Evolutionary conservation across 2,329 filamentous ascomycete genomes (phyloP).

Genomic region (Ophiocordyceps sinensis): DNA sequence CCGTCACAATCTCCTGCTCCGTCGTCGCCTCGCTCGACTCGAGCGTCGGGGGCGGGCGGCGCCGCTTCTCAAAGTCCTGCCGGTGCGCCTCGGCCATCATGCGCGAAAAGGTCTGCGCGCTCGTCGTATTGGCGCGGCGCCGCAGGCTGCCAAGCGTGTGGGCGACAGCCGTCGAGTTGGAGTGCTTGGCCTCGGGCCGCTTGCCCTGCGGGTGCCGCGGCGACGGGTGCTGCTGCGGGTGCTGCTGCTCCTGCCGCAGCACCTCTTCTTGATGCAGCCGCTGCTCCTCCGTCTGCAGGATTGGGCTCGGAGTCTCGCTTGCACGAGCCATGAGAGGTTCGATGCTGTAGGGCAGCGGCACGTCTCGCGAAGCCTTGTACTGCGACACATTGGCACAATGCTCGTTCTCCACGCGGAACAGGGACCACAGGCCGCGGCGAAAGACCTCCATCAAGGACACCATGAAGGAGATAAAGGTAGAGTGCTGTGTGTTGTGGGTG

Average conservation of each 20-base stretch:
- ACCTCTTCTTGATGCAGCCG: not conserved
- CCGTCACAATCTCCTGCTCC: slow-evolving; percentile 20
- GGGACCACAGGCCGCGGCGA: slow-evolving; percentile 79
- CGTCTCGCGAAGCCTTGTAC: slow-evolving; percentile 79
- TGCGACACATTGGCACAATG: slow-evolving; percentile 85
- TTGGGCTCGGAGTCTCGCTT: slow-evolving; percentile 18
- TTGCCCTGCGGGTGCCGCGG: not conserved
- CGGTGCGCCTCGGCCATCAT: slow-evolving; percentile 76
- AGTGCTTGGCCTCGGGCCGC: slow-evolving; percentile 2
- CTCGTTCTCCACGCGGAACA: slow-evolving; percentile 94
- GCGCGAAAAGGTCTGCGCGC: slow-evolving; percentile 30
- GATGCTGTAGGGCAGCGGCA: slow-evolving; percentile 69
- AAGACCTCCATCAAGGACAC: slow-evolving; percentile 66
- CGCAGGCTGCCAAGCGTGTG: slow-evolving; percentile 11
- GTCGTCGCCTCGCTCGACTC: slow-evolving; percentile 3
- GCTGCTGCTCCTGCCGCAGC: not conserved
- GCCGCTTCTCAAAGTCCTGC: slow-evolving; percentile 81
- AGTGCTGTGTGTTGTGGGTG: slow-evolving; percentile 66
- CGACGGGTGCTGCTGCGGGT: not conserved
- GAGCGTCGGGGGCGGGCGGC: slow-evolving; percentile 17
- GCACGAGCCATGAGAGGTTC: slow-evolving; percentile 29
- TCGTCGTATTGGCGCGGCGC: slow-evolving; percentile 17
- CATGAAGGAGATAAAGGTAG: slow-evolving; percentile 65
- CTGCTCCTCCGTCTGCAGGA: slow-evolving; percentile 7
- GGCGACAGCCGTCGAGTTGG: slow-evolving; percentile 9